Evolutionary conservation across 768 basidiomycete genomes (phyloP), one percentile per base, ranked within the genome.

Genomic region (Boletus coccyginus): DNA sequence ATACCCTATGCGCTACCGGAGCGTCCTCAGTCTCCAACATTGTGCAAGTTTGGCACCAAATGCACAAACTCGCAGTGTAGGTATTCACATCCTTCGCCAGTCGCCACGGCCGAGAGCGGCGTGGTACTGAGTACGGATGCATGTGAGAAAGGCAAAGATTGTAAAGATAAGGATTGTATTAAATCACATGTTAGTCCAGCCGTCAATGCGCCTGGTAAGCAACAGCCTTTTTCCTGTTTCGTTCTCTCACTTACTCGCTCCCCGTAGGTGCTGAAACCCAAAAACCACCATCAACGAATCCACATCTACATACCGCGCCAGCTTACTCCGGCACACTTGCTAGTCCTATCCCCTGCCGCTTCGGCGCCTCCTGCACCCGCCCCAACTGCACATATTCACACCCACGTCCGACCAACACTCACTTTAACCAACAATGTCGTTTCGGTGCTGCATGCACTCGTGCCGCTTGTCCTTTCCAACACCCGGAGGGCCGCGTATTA

Each of bases 71-170:
- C 89, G 0, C 79, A 87, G 45, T 99, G 97, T 71, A 81, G 89
- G 17, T 98, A 85, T 71, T 92, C 93, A 10, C 97, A 99, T 71
- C 95, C 97, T 6, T 94, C 91, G 10, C 97, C 97, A n/a, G 92
- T 94, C 4, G 95, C 97, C 7, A 97, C 96, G 17, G 80, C 89
- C 33, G 94, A 96, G 74, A 94, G 90, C 64, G 97, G 95, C 10
- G 82, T 99, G 59, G 97, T 98, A 2, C 78, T 99, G 53, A 96
- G 91, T 64, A 94, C 91, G 55, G 96, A 98, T 55, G 78, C 92
- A 19, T 99, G 97, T 71, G 91, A 94, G 64, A 84, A 87, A 47
- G 92, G 92, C 17, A 89, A 86, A 68, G 77, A 88, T 45, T 99
- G 97, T 73, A 86, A 90, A 66, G 94, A 99, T 72, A 87, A 91